phyloP scores from a whole-genome alignment of 202 grass and related monocot species.

The Panicum hallii region DNA sequence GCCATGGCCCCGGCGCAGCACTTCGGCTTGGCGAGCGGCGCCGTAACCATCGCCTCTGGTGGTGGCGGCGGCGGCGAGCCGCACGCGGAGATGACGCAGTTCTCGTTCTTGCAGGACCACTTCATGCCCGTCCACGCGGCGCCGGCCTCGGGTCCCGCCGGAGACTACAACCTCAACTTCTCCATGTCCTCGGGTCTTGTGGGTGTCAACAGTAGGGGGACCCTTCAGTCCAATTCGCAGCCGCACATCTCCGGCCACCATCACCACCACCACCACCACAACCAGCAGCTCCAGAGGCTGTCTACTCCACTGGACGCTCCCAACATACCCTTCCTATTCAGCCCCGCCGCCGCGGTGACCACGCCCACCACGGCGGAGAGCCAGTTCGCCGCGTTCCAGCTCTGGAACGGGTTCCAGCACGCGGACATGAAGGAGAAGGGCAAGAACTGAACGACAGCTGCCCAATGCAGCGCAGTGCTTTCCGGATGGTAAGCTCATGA shows the following conservation, averaged over 20 bases:
- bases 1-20: slow-evolving; percentile 61
- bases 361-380: slow-evolving; percentile 51
- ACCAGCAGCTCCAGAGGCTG: slow-evolving; percentile 56
- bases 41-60: slow-evolving; percentile 38
- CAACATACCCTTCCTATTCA: slow-evolving; percentile 72
- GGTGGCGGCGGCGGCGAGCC: slow-evolving; percentile 27
- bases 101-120: slow-evolving; percentile 76
- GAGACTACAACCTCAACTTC: slow-evolving; percentile 85
- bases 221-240: slow-evolving; percentile 99
- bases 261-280: slow-evolving; percentile 60
- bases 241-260: slow-evolving; percentile 59
- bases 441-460: slow-evolving; percentile 65
- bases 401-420: slow-evolving; percentile 75
- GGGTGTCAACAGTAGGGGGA: slow-evolving; percentile 79
- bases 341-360: slow-evolving; percentile 40
- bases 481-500: slow-evolving; percentile 46
- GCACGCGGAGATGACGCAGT: slow-evolving; percentile 73
- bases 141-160: slow-evolving; percentile 44
- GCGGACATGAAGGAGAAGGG: slow-evolving; percentile 81
- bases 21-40: slow-evolving; percentile 38
- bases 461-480: slow-evolving; percentile 34
- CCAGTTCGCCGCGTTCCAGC: slow-evolving; percentile 72
- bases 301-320: slow-evolving; percentile 64
- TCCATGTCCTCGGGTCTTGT: slow-evolving; percentile 77
- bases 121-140: slow-evolving; percentile 63